Evolutionary conservation across 2,329 filamentous ascomycete genomes (phyloP), one percentile per base, ranked within the genome.

Genomic region (Pseudogymnoascus verrucosus): DNA sequence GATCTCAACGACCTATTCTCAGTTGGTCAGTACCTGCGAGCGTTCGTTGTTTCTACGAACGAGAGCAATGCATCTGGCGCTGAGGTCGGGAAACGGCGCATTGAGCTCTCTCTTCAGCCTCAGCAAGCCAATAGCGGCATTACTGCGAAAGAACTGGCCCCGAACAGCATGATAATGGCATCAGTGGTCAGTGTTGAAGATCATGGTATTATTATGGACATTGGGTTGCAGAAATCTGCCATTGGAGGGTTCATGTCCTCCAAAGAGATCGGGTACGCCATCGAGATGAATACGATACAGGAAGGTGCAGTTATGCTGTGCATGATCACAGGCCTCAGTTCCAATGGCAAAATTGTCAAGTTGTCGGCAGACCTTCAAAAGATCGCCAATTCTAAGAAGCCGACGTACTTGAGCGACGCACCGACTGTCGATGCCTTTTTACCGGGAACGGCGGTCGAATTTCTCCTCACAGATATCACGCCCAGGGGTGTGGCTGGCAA

Each of bases 131-230:
- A 99, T 74, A 82, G 83, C 2, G 88, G 90, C 1, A 79, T 99
- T 21, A 80, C 83, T 3, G 83, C 85, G 68, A 85, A 89, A 42
- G 91, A 91, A 70, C 76, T 97, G 8, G 86, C 95, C 8, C 77
- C 83, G 42, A 89, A 96, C 71, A 82, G 81, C 67, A 92, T 90
- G 54, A 79, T 98, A 19, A 96, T 98, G 82, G 93, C 92, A 1
- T 89, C 92, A 0, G 88, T 99, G 26, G 77, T 84, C 61, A 99
- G 93, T 75, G 89, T 96, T n/a, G 93, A 99, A 76, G 96, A 99
- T 70, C 93, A 96, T 72, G 95, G 95, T 66, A 83, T 95, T 64
- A 85, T 98, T 63, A 96, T 99, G 91, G 91, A 97, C 69, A 77
- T 98, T 39, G 91, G 91, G 16, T 79, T 98, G 5, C 80, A 86